These are phyloP conservation scores for Zygoascus bituminiphila DNA, from an alignment of 805 yeast genomes.

Conservation along the genomic window DNA sequence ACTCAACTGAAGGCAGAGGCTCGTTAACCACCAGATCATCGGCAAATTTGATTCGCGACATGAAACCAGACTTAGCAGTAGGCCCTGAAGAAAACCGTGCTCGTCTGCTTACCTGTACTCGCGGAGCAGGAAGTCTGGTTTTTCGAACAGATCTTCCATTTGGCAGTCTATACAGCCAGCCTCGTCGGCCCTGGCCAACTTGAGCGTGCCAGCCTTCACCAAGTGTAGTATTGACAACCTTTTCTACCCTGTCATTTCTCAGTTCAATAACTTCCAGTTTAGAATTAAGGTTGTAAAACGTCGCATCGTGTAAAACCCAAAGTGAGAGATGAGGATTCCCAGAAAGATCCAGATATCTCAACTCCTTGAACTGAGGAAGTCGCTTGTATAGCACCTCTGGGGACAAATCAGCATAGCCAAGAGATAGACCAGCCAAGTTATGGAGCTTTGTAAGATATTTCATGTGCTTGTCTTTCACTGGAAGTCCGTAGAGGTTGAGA, in stretches of 20 bases:
- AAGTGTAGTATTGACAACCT: slow-evolving; percentile 23
- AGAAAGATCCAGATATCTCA: slow-evolving; percentile 58
- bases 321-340: slow-evolving; percentile 52
- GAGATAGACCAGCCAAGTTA: slow-evolving; percentile 24
- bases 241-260: slow-evolving; percentile 21
- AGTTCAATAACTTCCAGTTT: slow-evolving; percentile 60
- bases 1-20: neutral
- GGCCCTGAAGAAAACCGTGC: neutral
- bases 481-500: slow-evolving; percentile 60
- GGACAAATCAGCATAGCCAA: slow-evolving; percentile 26
- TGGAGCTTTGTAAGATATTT: slow-evolving; percentile 16
- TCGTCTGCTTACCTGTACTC: neutral
- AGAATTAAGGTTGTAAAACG: slow-evolving; percentile 38
- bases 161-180: slow-evolving; percentile 41
- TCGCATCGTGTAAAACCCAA: slow-evolving; percentile 48
- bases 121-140: neutral
- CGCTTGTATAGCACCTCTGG: slow-evolving; percentile 20
- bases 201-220: slow-evolving; percentile 31
- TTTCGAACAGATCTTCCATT: neutral
- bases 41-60: neutral
- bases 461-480: slow-evolving; percentile 36
- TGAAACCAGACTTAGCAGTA: neutral
- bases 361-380: slow-evolving; percentile 20
- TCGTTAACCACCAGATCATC: neutral
- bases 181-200: slow-evolving; percentile 58